Percentiles rank a stretch among this genome's conserved stretches.
These are phyloP conservation scores for Drechslera avenae DNA, from an alignment of 2,329 filamentous ascomycete genomes.

Conservation along the genomic window DNA sequence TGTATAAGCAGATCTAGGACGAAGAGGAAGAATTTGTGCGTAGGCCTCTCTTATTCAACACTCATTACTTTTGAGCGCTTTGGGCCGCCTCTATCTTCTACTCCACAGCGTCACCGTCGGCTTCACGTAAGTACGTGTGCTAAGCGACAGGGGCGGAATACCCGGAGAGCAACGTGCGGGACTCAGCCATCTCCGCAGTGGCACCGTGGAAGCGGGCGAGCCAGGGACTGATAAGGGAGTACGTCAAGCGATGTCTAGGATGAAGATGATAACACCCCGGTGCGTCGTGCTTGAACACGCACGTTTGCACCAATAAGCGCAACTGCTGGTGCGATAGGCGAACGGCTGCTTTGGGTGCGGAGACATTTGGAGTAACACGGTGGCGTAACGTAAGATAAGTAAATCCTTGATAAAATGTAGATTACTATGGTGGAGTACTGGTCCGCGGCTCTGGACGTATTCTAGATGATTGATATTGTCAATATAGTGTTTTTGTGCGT, in stretches of 20 bases:
- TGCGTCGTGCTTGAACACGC: constrained; percentile 13
- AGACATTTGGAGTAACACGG: constrained; percentile 11
- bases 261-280: constrained; percentile 11
- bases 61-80: not conserved
- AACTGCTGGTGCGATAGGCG: constrained; percentile 10
- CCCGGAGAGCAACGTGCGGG: not conserved
- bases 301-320: constrained; percentile 14
- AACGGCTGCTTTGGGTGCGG: constrained; percentile 4
- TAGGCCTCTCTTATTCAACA: constrained; percentile 1
- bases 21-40: not conserved
- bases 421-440: not conserved
- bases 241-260: not conserved
- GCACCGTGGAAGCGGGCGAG: constrained; percentile 12
- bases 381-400: constrained; percentile 20
- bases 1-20: not conserved
- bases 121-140: constrained; percentile 19
- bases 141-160: constrained; percentile 23
- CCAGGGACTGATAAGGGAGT: constrained; percentile 17
- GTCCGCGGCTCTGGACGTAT: too few relatives aligned
- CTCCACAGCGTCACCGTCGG: constrained; percentile 2
- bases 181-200: constrained; percentile 8
- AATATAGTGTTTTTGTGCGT: not conserved
- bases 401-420: not conserved
- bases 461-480: not conserved
- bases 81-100: constrained; percentile 17